These are phyloP conservation scores for Chrysochromulina tobinii DNA, from an alignment of 78 protist species.

Conservation along the genomic window DNA sequence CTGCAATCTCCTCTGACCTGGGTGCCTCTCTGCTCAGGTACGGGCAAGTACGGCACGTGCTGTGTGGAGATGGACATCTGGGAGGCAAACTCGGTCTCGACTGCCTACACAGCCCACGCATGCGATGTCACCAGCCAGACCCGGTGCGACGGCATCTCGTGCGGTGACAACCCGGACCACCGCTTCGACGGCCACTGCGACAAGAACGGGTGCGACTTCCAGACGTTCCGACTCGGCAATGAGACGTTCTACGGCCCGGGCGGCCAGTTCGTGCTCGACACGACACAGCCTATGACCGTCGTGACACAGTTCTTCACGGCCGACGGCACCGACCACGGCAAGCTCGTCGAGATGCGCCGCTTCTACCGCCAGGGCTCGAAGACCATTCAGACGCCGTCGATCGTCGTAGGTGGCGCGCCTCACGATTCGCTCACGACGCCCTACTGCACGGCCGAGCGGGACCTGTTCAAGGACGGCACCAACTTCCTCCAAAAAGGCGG, in stretches of 20 bases:
- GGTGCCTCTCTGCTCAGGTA: no score
- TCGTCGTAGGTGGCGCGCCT: constrained; percentile 17
- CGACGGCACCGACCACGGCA: constrained; percentile 66
- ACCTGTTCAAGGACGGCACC: constrained; percentile 45
- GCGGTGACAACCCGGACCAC: constrained; percentile 50
- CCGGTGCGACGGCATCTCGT: constrained; percentile 40
- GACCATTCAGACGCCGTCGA: constrained; percentile 30
- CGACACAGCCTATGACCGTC: constrained; percentile 62
- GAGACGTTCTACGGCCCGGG: constrained; percentile 58
- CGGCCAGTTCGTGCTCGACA: constrained; percentile 38
- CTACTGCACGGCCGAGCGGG: constrained; percentile 54
- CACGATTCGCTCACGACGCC: constrained; percentile 48
- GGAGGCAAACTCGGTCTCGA: constrained; percentile 70
- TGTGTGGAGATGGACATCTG: constrained; percentile 79
- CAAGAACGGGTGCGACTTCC: constrained; percentile 73
- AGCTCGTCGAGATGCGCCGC: constrained; percentile 60
- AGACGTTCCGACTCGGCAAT: constrained; percentile 70
- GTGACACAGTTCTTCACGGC: constrained; percentile 73
- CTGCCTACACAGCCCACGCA: constrained; percentile 71
- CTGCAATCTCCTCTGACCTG: no score
- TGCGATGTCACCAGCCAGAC: constrained; percentile 35
- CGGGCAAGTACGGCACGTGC: constrained; percentile 62
- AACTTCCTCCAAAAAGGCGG: constrained; percentile 73
- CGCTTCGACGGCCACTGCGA: constrained; percentile 65
- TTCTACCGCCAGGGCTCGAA: constrained; percentile 67